These are phyloP conservation scores for Leucoagaricus sp. DNA, from an alignment of 1,284 basidiomycete genomes.

Conservation along the genomic window DNA sequence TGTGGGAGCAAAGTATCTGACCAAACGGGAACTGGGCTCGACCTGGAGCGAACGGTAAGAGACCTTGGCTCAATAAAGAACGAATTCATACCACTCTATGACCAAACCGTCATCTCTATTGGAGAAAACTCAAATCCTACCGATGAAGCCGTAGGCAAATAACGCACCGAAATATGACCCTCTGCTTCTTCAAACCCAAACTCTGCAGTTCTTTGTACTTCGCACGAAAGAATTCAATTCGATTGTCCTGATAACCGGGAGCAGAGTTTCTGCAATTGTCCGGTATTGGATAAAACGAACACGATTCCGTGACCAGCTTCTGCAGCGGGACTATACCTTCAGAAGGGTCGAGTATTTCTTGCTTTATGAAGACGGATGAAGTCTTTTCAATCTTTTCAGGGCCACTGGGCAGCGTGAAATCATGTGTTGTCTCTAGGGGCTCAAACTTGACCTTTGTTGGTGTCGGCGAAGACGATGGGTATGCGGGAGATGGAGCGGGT, in stretches of 20 bases:
- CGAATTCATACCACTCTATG: slow-evolving; percentile 6
- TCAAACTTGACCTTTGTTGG: neutral
- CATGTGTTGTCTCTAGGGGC: too few relatives aligned
- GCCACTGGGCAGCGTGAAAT: neutral
- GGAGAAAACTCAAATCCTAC: neutral
- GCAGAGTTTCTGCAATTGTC: slow-evolving; percentile 4
- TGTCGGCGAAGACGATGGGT: neutral
- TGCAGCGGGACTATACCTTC: slow-evolving; percentile 1
- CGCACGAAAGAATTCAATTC: slow-evolving; percentile 4
- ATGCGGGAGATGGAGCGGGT: too few relatives aligned
- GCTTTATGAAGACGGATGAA: neutral
- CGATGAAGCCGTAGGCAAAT: neutral
- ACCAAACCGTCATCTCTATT: slow-evolving; percentile 12
- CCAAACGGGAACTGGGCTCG: slow-evolving; percentile 12
- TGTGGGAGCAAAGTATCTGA: slow-evolving; percentile 12
- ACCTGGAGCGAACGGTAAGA: neutral
- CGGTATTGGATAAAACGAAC: slow-evolving; percentile 13
- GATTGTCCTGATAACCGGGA: slow-evolving; percentile 9
- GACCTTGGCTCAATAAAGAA: neutral
- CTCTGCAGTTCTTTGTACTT: slow-evolving; percentile 5
- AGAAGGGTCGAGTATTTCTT: neutral
- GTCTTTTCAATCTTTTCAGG: neutral
- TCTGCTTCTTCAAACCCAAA: slow-evolving; percentile 9
- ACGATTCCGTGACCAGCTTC: slow-evolving; percentile 10
- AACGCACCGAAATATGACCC: slow-evolving; percentile 12